Percentiles rank a stretch among this genome's conserved stretches.
These are phyloP conservation scores for Sordariomycetes sp. DNA, from an alignment of 2,329 filamentous ascomycete genomes.

Conservation along the genomic window DNA sequence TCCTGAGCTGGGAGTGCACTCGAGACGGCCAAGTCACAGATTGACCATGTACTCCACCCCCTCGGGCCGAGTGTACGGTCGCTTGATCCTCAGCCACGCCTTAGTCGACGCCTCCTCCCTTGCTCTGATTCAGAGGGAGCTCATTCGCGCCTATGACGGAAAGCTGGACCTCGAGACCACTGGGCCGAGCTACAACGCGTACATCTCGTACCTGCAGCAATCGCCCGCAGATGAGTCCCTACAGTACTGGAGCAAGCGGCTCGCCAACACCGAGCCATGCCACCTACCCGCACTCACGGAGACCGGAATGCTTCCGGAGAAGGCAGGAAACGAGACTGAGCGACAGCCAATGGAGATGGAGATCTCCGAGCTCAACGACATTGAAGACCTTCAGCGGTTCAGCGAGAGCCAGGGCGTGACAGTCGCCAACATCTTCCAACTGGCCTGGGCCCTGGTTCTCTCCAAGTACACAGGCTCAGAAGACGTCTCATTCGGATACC, in stretches of 20 bases:
- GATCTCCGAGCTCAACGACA: constrained; percentile 6
- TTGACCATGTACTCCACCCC: not conserved
- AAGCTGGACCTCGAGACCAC: too few relatives aligned
- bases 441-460: constrained; percentile 36
- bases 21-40: not conserved
- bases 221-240: not conserved
- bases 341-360: constrained; percentile 9
- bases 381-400: constrained; percentile 14
- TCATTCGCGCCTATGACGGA: too few relatives aligned
- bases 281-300: constrained; percentile 1
- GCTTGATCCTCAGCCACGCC: not conserved
- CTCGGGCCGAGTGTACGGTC: not conserved
- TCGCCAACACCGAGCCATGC: not conserved
- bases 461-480: constrained; percentile 4
- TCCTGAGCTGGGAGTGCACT: not conserved
- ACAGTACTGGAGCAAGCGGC: not conserved
- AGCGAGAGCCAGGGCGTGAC: constrained; percentile 27
- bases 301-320: not conserved
- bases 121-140: too few relatives aligned
- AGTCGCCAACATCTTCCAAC: constrained; percentile 32
- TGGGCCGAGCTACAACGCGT: too few relatives aligned
- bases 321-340: not conserved
- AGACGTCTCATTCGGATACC: not conserved
- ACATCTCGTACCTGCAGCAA: too few relatives aligned
- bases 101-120: too few relatives aligned